A percentile compares a stretch with the other conserved stretches of the same genome.
phyloP scores from a whole-genome alignment of 129 eudicot genomes.

The Kitagawia praeruptora region DNA sequence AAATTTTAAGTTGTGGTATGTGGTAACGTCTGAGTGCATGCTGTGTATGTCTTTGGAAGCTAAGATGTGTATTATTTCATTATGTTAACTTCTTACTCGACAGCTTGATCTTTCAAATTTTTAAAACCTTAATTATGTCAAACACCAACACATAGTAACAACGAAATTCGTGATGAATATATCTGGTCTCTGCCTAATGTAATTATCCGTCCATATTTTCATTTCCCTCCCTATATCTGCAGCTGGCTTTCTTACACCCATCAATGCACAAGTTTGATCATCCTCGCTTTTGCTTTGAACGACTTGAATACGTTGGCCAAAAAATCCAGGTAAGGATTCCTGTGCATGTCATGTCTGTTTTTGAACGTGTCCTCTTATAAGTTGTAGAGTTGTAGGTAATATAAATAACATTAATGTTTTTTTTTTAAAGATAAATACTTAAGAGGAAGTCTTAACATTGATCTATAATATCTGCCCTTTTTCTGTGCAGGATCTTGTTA shows the following conservation, averaged over 20 bases:
- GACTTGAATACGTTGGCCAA: constrained; percentile 85
- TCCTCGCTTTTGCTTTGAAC: constrained; percentile 90
- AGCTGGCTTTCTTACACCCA: constrained; percentile 94
- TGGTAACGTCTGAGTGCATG: not conserved
- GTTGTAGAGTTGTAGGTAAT: not conserved
- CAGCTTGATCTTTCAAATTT: not conserved
- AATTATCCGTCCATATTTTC: not conserved
- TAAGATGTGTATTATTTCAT: not conserved
- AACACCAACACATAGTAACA: not conserved
- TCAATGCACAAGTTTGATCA: constrained; percentile 88
- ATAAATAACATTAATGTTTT: not conserved
- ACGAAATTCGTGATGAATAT: not conserved
- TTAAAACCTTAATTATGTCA: not conserved
- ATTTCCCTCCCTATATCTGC: constrained; percentile 14
- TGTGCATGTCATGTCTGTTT: not conserved
- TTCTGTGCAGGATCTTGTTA: constrained; percentile 78
- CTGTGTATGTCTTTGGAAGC: not conserved
- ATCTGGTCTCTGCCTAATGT: not conserved
- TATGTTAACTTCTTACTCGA: not conserved
- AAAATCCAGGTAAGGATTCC: constrained; percentile 74
- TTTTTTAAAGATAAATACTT: not conserved
- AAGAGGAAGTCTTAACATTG: not conserved
- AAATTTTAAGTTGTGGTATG: not conserved
- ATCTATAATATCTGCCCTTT: not conserved
- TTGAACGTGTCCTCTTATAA: not conserved